Conservation (phyloP, 1,139 yeast species). For the Blastobotrys buckinghamii region DNA sequence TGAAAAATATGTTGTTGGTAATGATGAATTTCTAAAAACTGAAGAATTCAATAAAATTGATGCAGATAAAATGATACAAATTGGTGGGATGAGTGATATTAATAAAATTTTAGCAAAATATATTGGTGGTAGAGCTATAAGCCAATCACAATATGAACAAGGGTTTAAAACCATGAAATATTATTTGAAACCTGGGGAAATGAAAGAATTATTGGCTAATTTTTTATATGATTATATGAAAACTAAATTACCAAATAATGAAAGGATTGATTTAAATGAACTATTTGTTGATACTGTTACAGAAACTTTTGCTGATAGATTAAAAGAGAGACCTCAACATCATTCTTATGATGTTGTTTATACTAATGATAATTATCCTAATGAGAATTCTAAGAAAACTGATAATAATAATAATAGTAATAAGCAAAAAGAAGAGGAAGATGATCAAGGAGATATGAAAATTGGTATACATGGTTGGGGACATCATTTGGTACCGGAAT, state of each 20-base stretch:
- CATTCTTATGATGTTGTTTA: not conserved
- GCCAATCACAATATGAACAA: slow-evolving; percentile 12
- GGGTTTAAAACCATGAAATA: slow-evolving; percentile 12
- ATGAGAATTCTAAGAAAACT: not conserved
- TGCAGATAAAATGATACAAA: slow-evolving; percentile 2
- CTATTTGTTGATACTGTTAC: slow-evolving; percentile 3
- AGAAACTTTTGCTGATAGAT: slow-evolving; percentile 2
- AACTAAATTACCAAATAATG: not conserved
- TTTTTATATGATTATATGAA: slow-evolving; percentile 15
- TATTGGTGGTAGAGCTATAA: slow-evolving; percentile 11
- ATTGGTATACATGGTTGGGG: slow-evolving; percentile 15
- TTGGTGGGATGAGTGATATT: slow-evolving; percentile 8
- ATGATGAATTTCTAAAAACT: not conserved
- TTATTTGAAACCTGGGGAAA: slow-evolving; percentile 16
- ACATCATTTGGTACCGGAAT: slow-evolving; percentile 9
- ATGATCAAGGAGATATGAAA: slow-evolving; percentile 11
- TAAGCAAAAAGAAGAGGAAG: not conserved
- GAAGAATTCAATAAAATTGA: not conserved
- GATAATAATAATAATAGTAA: not conserved
- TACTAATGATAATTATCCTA: not conserved
- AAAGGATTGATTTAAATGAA: slow-evolving; percentile 9
- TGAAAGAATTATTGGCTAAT: slow-evolving; percentile 14
- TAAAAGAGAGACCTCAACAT: not conserved
- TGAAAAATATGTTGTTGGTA: slow-evolving; percentile 6
- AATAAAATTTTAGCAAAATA: slow-evolving; percentile 9